A percentile compares a stretch with the other conserved stretches of the same genome.
Evolutionary conservation across 176 grass and related monocot species (phyloP).

Genomic region (Zea luxurians): DNA sequence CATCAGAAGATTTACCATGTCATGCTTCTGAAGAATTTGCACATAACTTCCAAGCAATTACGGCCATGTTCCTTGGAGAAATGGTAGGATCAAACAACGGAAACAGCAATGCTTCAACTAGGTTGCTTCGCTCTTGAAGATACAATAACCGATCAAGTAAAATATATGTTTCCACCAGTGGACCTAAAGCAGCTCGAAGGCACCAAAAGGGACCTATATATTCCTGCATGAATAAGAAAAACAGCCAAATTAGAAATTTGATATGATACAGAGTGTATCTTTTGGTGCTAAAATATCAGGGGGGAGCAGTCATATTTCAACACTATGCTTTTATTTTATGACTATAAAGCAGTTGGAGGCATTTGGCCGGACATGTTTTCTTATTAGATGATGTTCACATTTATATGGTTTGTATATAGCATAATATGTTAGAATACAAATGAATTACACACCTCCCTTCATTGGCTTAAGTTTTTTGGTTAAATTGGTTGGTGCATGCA

Average conservation of each 20-base stretch:
- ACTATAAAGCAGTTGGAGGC: conserved; percentile 17
- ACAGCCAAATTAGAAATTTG: conserved; percentile 20
- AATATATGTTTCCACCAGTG: conserved; percentile 90
- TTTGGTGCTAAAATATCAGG: neutral
- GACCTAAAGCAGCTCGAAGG: conserved; percentile 83
- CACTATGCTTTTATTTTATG: conserved; percentile 19
- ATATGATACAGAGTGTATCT: neutral
- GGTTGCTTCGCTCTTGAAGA: conserved; percentile 69
- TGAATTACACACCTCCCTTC: too few species aligned
- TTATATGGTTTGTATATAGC: too few species aligned
- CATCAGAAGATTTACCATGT: conserved; percentile 52
- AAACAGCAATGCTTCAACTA: conserved; percentile 60
- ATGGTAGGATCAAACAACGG: conserved; percentile 81
- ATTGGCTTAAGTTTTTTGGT: too few species aligned
- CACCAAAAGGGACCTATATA: conserved; percentile 93
- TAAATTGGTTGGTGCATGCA: too few species aligned
- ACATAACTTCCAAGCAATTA: conserved; percentile 65
- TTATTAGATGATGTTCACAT: neutral
- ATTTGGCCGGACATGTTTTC: neutral
- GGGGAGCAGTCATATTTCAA: neutral
- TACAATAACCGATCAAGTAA: conserved; percentile 89
- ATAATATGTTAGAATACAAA: too few species aligned
- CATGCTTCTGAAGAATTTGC: conserved; percentile 35
- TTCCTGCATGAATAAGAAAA: conserved; percentile 54
- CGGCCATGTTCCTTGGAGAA: conserved; percentile 83